Conservation (phyloP, 306 rosid species). For the Citrullus colocynthis region DNA sequence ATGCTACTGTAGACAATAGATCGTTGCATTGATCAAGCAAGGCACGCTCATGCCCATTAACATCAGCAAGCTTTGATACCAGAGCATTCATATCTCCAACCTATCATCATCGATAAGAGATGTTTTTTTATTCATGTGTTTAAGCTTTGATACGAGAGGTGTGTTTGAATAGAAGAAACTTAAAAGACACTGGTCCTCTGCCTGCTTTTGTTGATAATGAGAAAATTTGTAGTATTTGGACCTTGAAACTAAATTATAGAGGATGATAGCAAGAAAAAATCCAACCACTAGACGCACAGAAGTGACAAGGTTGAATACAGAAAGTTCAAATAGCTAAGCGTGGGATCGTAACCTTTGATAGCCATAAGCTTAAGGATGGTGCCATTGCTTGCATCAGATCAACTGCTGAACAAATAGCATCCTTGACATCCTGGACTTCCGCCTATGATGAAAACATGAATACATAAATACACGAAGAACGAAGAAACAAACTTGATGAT, state of each 20-base stretch:
- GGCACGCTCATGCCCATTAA: conserved; percentile 56
- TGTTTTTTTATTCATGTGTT: conserved; percentile 4
- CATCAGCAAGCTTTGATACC: conserved; percentile 49
- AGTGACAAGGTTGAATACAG: neutral
- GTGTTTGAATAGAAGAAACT: neutral
- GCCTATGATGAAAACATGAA: conserved; percentile 33
- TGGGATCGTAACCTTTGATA: conserved; percentile 43
- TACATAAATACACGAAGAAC: neutral
- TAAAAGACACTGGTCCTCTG: neutral
- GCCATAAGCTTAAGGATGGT: conserved; percentile 56
- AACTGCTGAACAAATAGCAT: conserved; percentile 79
- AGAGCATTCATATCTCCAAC: conserved; percentile 54
- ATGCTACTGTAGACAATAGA: conserved; percentile 49
- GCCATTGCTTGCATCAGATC: conserved; percentile 95
- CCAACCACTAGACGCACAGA: neutral
- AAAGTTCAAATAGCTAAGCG: neutral
- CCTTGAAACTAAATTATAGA: neutral
- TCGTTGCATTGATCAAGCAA: conserved; percentile 68
- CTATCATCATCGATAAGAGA: conserved; percentile 25
- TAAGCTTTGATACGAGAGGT: neutral
- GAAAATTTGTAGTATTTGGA: neutral
- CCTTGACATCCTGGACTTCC: conserved; percentile 63
- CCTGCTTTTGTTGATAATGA: neutral
- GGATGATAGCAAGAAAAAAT: neutral
- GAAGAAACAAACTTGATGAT: neutral